phyloP scores from a whole-genome alignment of 2,329 filamentous ascomycete genomes.

The Fusarium sambucinum region DNA sequence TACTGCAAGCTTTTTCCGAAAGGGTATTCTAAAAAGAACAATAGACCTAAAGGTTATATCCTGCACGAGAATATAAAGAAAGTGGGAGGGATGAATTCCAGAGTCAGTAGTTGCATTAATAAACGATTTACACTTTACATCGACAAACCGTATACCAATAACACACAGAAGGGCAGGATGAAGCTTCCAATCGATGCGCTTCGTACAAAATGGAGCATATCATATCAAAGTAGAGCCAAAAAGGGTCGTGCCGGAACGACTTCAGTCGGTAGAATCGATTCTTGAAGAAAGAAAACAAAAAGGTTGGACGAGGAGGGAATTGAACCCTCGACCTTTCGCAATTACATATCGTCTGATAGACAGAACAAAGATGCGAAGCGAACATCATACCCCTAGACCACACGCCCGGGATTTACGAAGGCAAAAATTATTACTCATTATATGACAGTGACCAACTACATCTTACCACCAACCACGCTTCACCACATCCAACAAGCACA shows the following conservation, averaged over 20 bases:
- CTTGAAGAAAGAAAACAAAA: neutral
- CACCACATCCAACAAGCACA: neutral
- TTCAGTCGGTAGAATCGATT: neutral
- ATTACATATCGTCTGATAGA: neutral
- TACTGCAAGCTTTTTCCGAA: neutral
- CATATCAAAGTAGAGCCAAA: neutral
- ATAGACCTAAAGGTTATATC: no score
- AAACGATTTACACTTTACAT: no score
- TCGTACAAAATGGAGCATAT: neutral
- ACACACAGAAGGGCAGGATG: neutral
- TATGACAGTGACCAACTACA: no score
- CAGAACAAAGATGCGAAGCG: constrained; percentile 24
- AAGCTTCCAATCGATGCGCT: neutral
- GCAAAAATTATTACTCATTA: neutral
- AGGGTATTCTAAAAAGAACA: neutral
- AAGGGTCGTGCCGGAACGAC: neutral
- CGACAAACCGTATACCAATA: no score
- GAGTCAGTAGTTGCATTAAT: no score
- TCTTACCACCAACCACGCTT: no score
- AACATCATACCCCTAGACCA: constrained; percentile 36
- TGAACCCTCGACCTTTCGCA: constrained; percentile 34
- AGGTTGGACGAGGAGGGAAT: constrained; percentile 18
- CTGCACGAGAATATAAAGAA: no score
- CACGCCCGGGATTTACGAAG: neutral
- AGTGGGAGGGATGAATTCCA: no score